Evolutionary conservation across 441 rosid genomes (phyloP).

Genomic region (Kokia cookei): DNA sequence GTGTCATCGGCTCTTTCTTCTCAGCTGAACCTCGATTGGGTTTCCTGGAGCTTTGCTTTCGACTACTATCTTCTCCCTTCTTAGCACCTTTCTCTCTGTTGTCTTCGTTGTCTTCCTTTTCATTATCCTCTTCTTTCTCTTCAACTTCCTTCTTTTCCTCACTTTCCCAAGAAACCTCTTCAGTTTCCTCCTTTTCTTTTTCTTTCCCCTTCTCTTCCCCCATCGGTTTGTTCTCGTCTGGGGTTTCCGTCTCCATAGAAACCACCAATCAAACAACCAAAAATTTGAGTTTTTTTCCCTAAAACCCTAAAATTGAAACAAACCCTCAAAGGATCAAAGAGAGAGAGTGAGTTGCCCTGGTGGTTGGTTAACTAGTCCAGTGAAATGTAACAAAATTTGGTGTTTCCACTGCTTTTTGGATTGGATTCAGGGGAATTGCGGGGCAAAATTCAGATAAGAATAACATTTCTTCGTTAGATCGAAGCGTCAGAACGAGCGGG

Average conservation of each 20-base stretch:
- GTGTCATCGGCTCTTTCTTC: slow-evolving; percentile 41
- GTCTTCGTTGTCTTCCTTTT: background rate
- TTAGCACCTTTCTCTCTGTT: background rate
- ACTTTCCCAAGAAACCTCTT: slow-evolving; percentile 1
- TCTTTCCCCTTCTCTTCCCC: slow-evolving; percentile 17
- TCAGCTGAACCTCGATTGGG: slow-evolving; percentile 11
- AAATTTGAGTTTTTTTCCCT: background rate
- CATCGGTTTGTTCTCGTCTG: slow-evolving; percentile 42
- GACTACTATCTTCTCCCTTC: slow-evolving; percentile 17
- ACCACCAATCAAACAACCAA: slow-evolving; percentile 1
- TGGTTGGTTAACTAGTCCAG: background rate
- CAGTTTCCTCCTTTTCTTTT: background rate
- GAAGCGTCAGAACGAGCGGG: background rate
- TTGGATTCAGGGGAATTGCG: background rate
- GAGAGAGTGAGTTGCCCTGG: background rate
- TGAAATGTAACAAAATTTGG: background rate
- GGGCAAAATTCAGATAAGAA: background rate
- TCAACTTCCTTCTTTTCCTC: slow-evolving; percentile 12
- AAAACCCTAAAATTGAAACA: slow-evolving; percentile 18
- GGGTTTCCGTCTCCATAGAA: slow-evolving; percentile 67
- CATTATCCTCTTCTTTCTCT: slow-evolving; percentile 12
- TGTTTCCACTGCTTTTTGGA: background rate
- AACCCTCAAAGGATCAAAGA: background rate
- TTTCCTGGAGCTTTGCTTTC: slow-evolving; percentile 26
- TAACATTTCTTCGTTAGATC: background rate